These are phyloP conservation scores for Beta corolliflora DNA, from an alignment of 179 eudicot genomes.

Conservation along the genomic window DNA sequence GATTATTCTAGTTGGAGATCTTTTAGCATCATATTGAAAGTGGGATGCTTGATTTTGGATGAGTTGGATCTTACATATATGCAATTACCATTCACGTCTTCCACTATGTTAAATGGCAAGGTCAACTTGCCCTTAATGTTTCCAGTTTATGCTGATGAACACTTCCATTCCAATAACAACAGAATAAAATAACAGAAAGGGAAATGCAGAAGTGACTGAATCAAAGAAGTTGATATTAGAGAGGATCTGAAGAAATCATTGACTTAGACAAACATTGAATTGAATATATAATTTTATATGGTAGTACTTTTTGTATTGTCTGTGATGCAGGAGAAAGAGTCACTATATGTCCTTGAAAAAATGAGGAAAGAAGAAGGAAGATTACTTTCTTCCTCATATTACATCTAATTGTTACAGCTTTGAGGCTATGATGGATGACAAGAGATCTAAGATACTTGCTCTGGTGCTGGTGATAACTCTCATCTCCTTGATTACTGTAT, in stretches of 20 bases:
- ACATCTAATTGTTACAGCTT: conserved; percentile 15
- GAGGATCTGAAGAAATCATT: background rate
- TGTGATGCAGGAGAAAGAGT: conserved; percentile 21
- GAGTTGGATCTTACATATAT: conserved; percentile 18
- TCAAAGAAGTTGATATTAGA: conserved; percentile 13
- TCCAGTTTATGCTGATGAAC: conserved; percentile 4
- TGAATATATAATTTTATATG: conserved; percentile 4
- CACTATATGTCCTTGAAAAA: conserved; percentile 16
- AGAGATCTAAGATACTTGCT: conserved; percentile 47
- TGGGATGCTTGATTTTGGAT: background rate
- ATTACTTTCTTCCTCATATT: conserved; percentile 21
- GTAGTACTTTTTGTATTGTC: background rate
- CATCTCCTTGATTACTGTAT: conserved; percentile 41
- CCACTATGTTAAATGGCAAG: conserved; percentile 27
- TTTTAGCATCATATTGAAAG: background rate
- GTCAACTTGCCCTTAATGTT: conserved; percentile 15
- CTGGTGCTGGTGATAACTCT: conserved; percentile 38
- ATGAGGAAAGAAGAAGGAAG: conserved; percentile 28
- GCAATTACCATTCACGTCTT: conserved; percentile 15
- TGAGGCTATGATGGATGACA: conserved; percentile 51
- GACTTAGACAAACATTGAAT: conserved; percentile 27
- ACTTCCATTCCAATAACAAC: background rate
- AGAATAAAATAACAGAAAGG: background rate
- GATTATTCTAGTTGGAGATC: background rate
- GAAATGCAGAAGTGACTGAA: conserved; percentile 2